Base-by-base conservation (phyloP, 176 grass and related monocot genomes). In the Paspalum notatum region DNA sequence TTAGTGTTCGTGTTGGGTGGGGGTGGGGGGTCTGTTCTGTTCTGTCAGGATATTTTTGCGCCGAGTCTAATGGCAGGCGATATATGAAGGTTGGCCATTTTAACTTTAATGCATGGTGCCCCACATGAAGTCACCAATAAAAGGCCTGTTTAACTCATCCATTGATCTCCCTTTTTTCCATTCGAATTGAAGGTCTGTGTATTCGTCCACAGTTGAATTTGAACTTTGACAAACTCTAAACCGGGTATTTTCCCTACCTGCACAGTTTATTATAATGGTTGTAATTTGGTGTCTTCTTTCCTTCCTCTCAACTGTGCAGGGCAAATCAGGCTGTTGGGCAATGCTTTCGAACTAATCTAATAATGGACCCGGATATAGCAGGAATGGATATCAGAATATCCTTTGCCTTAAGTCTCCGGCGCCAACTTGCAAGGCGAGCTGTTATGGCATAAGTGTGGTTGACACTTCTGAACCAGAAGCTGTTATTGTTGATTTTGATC, bases 351-450 rank as follows among this genome's bases (percentile, higher is more conserved):
- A 78, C 83, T 82, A 78, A 73, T 66, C 68, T 48, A 38, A 78
- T 82, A 22, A 52, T 67, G 78, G 50, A 9, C 41, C 43, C 41
- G 78, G 87, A 77, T 71, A 27, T 58, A 71, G 65, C 16, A 76
- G 66, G 48, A 59, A 14, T 37, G 69, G 77, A 22, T 66, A 53
- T 61, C 22, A 38, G 78, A 54, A 44, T 41, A 78, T 82, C 83
- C 83, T 90, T 89, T 21, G 73, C 88, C 42, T 72, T 15, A 89
- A 89, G 82, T 81, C 53, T 80, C 71, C 49, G 18, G 64, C 56
- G 43, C 63, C 82, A 57, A 71, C 82, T 57, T 71, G 71, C 49
- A n/a, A 45, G 56, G 77, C 15, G 56, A 70, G 62, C 54, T 55
- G 72, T 77, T 75, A 58, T 60, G 20, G 32, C 55, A 24, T 48